Evolutionary conservation across 495 filamentous ascomycete genomes (phyloP).

Genomic region (Ramalina peruviana): DNA sequence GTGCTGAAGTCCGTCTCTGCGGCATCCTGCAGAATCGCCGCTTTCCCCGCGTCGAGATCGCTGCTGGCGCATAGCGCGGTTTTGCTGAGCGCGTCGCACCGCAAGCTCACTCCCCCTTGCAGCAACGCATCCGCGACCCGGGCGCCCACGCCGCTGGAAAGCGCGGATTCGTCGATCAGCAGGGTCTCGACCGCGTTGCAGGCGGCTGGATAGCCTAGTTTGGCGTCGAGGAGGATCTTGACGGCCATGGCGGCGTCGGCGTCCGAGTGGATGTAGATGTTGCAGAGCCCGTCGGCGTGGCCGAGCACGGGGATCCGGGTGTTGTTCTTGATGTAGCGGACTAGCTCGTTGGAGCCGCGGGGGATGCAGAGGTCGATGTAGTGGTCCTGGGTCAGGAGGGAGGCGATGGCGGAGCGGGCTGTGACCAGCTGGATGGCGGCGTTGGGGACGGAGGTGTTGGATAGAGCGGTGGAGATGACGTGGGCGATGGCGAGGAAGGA

Average conservation of each 20-base stretch:
- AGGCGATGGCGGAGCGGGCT: slow-evolving; percentile 74
- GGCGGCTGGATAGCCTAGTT: slow-evolving; percentile 87
- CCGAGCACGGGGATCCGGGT: slow-evolving; percentile 94
- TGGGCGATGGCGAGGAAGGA: slow-evolving; percentile 82
- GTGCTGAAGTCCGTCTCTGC: slow-evolving; percentile 62
- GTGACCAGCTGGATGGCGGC: slow-evolving; percentile 83
- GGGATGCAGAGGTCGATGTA: slow-evolving; percentile 94
- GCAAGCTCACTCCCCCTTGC: slow-evolving; percentile 63
- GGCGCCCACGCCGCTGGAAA: slow-evolving; percentile 56
- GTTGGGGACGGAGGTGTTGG: slow-evolving; percentile 64
- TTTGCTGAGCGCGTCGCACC: slow-evolving; percentile 61
- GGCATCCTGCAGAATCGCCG: slow-evolving; percentile 45
- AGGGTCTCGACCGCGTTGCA: slow-evolving; percentile 90
- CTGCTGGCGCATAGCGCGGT: slow-evolving; percentile 35
- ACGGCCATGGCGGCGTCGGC: slow-evolving; percentile 58
- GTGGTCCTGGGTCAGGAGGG: slow-evolving; percentile 67
- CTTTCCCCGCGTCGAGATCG: slow-evolving; percentile 21
- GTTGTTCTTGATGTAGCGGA: slow-evolving; percentile 73
- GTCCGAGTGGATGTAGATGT: slow-evolving; percentile 71
- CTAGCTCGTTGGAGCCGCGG: slow-evolving; percentile 83
- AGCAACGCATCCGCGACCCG: slow-evolving; percentile 56
- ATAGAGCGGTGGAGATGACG: slow-evolving; percentile 69
- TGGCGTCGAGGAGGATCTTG: slow-evolving; percentile 78
- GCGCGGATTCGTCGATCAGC: slow-evolving; percentile 62
- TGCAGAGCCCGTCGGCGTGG: slow-evolving; percentile 90